These are phyloP conservation scores for Persicaria maculosa DNA, from an alignment of 148 eudicot species.

Conservation along the genomic window DNA sequence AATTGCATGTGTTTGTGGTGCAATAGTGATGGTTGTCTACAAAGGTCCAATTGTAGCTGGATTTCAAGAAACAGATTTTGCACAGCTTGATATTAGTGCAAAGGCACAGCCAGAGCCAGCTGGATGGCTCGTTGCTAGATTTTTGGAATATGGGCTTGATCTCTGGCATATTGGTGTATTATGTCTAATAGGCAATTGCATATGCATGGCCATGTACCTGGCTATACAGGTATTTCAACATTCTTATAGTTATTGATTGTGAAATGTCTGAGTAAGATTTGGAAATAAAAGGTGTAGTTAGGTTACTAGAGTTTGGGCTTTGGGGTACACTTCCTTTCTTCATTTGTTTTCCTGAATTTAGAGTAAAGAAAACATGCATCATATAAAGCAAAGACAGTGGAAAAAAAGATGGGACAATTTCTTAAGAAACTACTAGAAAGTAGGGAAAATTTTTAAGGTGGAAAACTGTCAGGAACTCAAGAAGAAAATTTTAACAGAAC, in stretches of 20 bases:
- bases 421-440: not conserved
- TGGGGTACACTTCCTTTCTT: not conserved
- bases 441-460: not conserved
- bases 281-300: not conserved
- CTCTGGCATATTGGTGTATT: slow-evolving; percentile 80
- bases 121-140: slow-evolving; percentile 58
- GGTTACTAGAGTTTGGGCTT: not conserved
- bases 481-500: not conserved
- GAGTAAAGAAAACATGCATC: not conserved
- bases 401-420: not conserved
- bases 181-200: slow-evolving; percentile 91
- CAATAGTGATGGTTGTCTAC: slow-evolving; percentile 76
- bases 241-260: not conserved
- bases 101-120: slow-evolving; percentile 81
- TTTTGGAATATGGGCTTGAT: slow-evolving; percentile 59
- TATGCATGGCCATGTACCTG: slow-evolving; percentile 92
- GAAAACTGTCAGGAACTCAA: not conserved
- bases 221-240: slow-evolving; percentile 63
- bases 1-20: slow-evolving; percentile 77
- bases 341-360: not conserved
- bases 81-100: slow-evolving; percentile 38
- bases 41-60: slow-evolving; percentile 82
- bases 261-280: not conserved
- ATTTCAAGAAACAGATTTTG: slow-evolving; percentile 31
- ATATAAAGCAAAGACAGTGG: not conserved